Evolutionary conservation across 176 grass and related monocot genomes (phyloP).

Genomic region (Avena atlantica): DNA sequence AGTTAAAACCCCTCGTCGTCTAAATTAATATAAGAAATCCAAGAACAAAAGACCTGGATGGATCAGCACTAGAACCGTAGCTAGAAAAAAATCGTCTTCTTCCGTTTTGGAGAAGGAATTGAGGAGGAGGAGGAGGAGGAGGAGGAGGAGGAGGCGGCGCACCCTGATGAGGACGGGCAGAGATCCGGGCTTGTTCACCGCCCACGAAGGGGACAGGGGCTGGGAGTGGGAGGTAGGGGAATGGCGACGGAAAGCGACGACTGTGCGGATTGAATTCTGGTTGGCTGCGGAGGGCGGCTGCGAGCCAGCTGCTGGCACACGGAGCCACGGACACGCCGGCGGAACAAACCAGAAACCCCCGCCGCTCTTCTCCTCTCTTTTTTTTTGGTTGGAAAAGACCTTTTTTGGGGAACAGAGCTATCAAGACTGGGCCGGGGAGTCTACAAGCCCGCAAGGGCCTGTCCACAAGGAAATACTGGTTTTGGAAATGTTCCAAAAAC

Average conservation of each 20-base stretch:
- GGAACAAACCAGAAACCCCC: background rate
- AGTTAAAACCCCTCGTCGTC: background rate
- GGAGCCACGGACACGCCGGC: background rate
- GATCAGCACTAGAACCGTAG: too few species aligned
- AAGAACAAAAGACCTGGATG: background rate
- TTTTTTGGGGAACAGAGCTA: too few species aligned
- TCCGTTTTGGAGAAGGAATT: too few species aligned
- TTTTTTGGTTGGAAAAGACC: too few species aligned
- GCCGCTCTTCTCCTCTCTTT: background rate
- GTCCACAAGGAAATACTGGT: too few species aligned
- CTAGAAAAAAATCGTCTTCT: too few species aligned
- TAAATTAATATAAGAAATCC: background rate
- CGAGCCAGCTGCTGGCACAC: background rate
- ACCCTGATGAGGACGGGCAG: background rate
- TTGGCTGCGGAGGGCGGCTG: background rate
- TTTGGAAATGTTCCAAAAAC: too few species aligned
- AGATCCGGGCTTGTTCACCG: background rate
- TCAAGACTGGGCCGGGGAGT: too few species aligned
- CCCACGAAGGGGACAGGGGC: background rate
- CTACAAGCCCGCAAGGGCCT: too few species aligned
- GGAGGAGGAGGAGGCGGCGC: too few species aligned
- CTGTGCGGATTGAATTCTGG: background rate
- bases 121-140: too few species aligned
- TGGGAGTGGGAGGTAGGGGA: background rate
- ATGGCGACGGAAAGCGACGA: background rate